Conservation (phyloP, 805 yeast genomes). For the Ogataea pini region DNA sequence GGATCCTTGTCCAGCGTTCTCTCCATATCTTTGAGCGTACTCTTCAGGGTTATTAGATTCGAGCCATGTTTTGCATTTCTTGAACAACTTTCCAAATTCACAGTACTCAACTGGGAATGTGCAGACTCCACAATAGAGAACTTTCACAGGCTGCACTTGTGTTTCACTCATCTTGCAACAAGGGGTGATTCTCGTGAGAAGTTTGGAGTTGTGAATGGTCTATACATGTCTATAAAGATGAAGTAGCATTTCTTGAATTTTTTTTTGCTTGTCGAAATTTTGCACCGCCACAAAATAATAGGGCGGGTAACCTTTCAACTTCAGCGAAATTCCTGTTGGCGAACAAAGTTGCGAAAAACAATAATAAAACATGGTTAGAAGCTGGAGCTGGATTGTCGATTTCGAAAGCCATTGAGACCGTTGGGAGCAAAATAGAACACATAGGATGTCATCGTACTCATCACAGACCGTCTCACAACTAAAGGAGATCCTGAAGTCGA, state of each 20-base stretch:
- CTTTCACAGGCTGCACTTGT: constrained; percentile 31
- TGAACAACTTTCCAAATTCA: constrained; percentile 82
- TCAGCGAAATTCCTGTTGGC: background rate
- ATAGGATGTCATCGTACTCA: constrained; percentile 53
- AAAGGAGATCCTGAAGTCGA: constrained; percentile 69
- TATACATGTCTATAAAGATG: no score
- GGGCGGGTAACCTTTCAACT: background rate
- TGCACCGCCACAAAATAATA: constrained; percentile 1
- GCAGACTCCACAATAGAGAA: constrained; percentile 76
- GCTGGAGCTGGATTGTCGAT: background rate
- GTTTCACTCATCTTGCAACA: constrained; percentile 7
- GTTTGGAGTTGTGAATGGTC: no score
- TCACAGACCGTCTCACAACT: constrained; percentile 80
- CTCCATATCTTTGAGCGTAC: constrained; percentile 61
- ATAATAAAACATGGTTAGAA: background rate
- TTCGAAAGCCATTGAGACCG: background rate
- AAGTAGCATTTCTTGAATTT: background rate
- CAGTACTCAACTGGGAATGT: constrained; percentile 89
- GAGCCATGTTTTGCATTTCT: constrained; percentile 85
- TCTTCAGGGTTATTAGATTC: constrained; percentile 56
- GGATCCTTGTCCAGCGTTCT: constrained; percentile 48
- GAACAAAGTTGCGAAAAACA: constrained; percentile 5
- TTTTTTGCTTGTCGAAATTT: background rate
- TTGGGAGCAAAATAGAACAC: background rate
- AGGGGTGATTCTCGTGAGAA: no score